These are phyloP conservation scores for Sphagnum fallax DNA, from an alignment of 228 moss, liverwort and hornwort genomes.

Conservation along the genomic window DNA sequence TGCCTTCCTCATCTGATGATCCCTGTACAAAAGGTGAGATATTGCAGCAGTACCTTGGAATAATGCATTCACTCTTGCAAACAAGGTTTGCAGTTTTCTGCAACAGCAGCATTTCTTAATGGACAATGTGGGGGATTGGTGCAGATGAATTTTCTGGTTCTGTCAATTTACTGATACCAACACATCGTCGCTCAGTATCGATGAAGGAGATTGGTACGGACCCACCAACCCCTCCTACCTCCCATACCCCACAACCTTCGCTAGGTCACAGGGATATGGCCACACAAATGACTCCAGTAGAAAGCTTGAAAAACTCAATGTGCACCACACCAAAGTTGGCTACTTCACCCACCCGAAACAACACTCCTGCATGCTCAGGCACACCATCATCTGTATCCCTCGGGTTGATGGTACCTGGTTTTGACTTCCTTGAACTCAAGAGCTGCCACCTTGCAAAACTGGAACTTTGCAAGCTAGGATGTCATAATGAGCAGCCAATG, in stretches of 20 bases:
- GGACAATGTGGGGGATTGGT: too few relatives aligned
- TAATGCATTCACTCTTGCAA: too few relatives aligned
- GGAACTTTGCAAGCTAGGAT: constrained; percentile 22
- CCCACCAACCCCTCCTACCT: constrained; percentile 16
- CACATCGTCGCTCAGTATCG: constrained; percentile 43
- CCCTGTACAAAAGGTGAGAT: too few relatives aligned
- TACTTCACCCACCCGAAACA: constrained; percentile 38
- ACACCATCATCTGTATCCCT: too few relatives aligned
- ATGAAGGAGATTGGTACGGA: constrained; percentile 65
- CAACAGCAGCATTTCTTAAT: too few relatives aligned
- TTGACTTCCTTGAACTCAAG: constrained; percentile 65
- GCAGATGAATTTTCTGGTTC: constrained; percentile 29
- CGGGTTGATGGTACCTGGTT: constrained; percentile 4
- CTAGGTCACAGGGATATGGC: constrained; percentile 49
- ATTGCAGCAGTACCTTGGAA: too few relatives aligned
- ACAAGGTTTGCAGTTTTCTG: too few relatives aligned
- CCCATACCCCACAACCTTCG: constrained; percentile 19
- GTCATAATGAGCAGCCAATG: constrained; percentile 8
- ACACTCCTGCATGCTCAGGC: constrained; percentile 12
- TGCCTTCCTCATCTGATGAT: too few relatives aligned
- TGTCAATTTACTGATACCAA: constrained; percentile 23
- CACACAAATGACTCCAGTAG: constrained; percentile 58
- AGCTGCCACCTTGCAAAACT: constrained; percentile 64
- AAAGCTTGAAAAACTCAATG: constrained; percentile 38
- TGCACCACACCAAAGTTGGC: constrained; percentile 57